Base-by-base conservation (phyloP, 2,329 filamentous ascomycete species). In the Camptophora hylomeconis region DNA sequence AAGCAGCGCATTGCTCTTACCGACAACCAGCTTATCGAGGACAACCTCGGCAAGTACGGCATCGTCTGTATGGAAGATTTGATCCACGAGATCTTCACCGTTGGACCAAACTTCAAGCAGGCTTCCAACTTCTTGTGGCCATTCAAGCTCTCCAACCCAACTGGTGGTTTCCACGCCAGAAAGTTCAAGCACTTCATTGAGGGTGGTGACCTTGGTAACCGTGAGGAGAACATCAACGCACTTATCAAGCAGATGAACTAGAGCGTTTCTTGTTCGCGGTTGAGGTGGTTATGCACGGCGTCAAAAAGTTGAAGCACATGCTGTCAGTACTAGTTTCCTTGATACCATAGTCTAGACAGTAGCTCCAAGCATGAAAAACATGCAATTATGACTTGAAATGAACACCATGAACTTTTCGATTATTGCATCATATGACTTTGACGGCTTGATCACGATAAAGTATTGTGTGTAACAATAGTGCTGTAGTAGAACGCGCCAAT, bases 131-230 rank as follows among this genome's bases (percentile, higher is more conserved):
- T 95, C 77, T 69, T 95, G 49, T 98, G 89, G 89, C 89, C 89
- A 58, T 98, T 98, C 78, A 95, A 98, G 80, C 80, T 98, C 49
- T 84, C 75, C 75, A 94, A 92, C 76, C 89, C 89, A 57, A 95
- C 68, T 50, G 89, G 89, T 61, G 87, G 89, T 45, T 98, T 95
- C 83, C 79, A 80, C 51, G 65, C 80, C 52, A 74, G 89, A 67
- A 98, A 95, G 73, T 95, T 95, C 77, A 89, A 84, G 72, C 86
- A 95, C 72, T 95, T 82, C 69, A 81, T 95, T 43, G 81, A 94
- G 72, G 89, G 87, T 65, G 89, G 89, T 78, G 89, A 98, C 65
- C 69, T 92, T 51, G 89, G 89, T 61, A 95, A 98, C 76, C 80
- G 89, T 48, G 89, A 98, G 72, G 86, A 95, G 54, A 77, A 86